These are phyloP conservation scores for Rosa lucieae DNA, from an alignment of 306 rosid species.

Conservation along the genomic window DNA sequence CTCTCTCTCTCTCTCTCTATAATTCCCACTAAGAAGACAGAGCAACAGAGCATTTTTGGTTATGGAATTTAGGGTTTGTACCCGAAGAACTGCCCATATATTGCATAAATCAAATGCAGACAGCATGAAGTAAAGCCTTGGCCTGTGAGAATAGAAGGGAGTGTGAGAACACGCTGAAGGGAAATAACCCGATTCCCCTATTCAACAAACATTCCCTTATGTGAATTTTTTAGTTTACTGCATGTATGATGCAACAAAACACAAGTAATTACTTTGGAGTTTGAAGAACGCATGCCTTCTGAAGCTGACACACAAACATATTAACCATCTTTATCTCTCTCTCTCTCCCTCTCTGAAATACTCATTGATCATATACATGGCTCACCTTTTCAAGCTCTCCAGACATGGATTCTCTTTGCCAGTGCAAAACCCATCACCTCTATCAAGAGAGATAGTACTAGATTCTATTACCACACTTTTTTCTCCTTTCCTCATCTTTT, in stretches of 20 bases:
- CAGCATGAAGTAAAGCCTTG: slow-evolving; percentile 24
- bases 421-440: slow-evolving; percentile 67
- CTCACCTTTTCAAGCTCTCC: slow-evolving; percentile 74
- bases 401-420: slow-evolving; percentile 76
- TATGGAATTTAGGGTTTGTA: slow-evolving; percentile 34
- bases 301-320: slow-evolving; percentile 48
- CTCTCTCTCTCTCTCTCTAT: slow-evolving; percentile 1
- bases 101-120: slow-evolving; percentile 4
- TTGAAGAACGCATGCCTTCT: slow-evolving; percentile 60
- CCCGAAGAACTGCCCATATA: not conserved
- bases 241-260: slow-evolving; percentile 20
- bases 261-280: slow-evolving; percentile 38
- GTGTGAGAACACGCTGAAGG: slow-evolving; percentile 49
- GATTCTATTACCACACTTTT: slow-evolving; percentile 63
- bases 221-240: not conserved
- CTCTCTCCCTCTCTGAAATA: not conserved
- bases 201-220: not conserved
- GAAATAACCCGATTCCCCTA: slow-evolving; percentile 34
- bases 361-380: slow-evolving; percentile 29
- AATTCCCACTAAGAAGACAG: slow-evolving; percentile 12
- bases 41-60: slow-evolving; percentile 13
- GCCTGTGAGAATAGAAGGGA: slow-evolving; percentile 28
- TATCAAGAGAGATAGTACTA: slow-evolving; percentile 75
- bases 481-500: slow-evolving; percentile 45
- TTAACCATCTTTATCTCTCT: slow-evolving; percentile 2